Evolutionary conservation across 2,329 filamentous ascomycete genomes (phyloP).

Genomic region (Pyrenophora teres): DNA sequence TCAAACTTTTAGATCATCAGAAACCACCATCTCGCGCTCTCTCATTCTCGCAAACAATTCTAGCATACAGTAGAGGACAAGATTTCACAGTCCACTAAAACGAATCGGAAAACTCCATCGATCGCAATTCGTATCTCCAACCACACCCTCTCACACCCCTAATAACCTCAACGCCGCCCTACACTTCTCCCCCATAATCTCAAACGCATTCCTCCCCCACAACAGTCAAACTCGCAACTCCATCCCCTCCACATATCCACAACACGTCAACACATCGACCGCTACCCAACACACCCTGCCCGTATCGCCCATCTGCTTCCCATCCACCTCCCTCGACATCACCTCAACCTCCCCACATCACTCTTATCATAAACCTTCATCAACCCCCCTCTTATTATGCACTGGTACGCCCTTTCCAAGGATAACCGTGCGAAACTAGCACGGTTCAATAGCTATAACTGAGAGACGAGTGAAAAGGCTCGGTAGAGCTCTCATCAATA

Average conservation of each 20-base stretch:
- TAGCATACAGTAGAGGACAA: too few relatives aligned
- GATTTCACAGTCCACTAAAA: too few relatives aligned
- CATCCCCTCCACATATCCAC: conserved; percentile 55
- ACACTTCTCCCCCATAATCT: too few relatives aligned
- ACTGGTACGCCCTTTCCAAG: conserved; percentile 37
- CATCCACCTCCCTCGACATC: conserved; percentile 46
- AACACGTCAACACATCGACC: conserved; percentile 60
- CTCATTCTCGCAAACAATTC: too few relatives aligned
- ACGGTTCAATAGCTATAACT: conserved; percentile 57
- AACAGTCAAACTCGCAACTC: conserved; percentile 59
- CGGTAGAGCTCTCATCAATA: too few relatives aligned
- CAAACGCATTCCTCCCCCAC: conserved; percentile 50
- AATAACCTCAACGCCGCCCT: neutral
- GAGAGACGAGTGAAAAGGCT: too few relatives aligned
- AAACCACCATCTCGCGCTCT: too few relatives aligned
- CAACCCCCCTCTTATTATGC: conserved; percentile 13
- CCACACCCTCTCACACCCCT: neutral
- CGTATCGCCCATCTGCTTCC: conserved; percentile 61
- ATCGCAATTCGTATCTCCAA: too few relatives aligned
- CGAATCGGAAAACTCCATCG: too few relatives aligned
- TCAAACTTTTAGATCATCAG: too few relatives aligned
- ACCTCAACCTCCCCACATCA: conserved; percentile 41
- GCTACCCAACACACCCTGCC: conserved; percentile 58
- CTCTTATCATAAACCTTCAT: conserved; percentile 44
- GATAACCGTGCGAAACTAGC: conserved; percentile 58